Base-by-base conservation (phyloP, 1,139 yeast species). In the Candida anutae region DNA sequence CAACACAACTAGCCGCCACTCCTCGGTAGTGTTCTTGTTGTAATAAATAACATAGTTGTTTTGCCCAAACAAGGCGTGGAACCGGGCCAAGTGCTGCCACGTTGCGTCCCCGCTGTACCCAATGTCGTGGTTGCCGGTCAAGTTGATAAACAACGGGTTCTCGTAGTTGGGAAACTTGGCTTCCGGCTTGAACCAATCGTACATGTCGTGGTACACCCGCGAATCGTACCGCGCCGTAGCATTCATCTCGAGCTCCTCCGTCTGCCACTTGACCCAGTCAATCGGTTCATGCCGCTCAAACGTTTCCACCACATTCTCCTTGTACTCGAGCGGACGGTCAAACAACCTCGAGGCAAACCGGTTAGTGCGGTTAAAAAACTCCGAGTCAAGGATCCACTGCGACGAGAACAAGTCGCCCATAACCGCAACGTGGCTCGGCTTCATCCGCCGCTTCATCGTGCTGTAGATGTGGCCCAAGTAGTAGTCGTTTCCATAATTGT, bases 21-120 rank as follows among this genome's bases (percentile, higher is more conserved):
- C 79, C 36, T 75, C 76, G 16, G 71, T 71, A 0, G 75, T 69
- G 12, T 74, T 77, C 24, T 58, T 55, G 39, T 78, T 75, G 43
- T 77, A 78, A 45, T 78, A 81, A 26, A 79, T 72, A 52, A 83
- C 84, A 48, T 66, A 88, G 54, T 88, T 90, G 44, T 85, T 84
- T 42, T 77, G 74, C 12, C 98, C 98, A 55, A 82, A 88, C 18
- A 79, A 58, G 16, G 59, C 57, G 30, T 67, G 69, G 58, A 75
- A 93, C 37, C 98, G 64, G 1, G 84, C 74, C 75, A 87, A 73
- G 43, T 94, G 94, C 46, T 84, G 95, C 64, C 79, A 76, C 0
- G 95, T 85, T 26, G 94, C 85, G 55, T 93, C 98, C 0, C 97
- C 97, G 30, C 85, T 76, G 49, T 90, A 90, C 0, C 98, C 98